Conservation (phyloP, 164 flowering plant genomes). For the Malania oleifera region DNA sequence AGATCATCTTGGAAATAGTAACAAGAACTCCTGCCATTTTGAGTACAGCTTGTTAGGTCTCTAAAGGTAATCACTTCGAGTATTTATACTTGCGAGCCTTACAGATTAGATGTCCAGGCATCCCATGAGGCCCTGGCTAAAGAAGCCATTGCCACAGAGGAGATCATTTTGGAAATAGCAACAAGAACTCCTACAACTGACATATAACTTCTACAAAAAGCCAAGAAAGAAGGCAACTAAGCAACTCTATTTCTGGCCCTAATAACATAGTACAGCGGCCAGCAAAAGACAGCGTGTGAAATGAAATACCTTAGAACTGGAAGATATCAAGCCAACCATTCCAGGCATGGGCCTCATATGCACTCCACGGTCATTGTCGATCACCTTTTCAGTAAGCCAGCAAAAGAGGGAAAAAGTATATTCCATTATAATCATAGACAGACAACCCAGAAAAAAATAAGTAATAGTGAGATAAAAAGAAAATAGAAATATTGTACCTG, state of each 20-base stretch:
- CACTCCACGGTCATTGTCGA: constrained; percentile 68
- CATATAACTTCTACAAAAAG: too few species aligned
- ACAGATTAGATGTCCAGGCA: too few species aligned
- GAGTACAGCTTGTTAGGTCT: too few species aligned
- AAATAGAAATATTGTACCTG: constrained; percentile 27
- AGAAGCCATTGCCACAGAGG: too few species aligned
- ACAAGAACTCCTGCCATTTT: too few species aligned
- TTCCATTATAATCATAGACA: not conserved
- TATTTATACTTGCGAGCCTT: too few species aligned
- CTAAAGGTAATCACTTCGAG: too few species aligned
- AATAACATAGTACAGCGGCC: not conserved
- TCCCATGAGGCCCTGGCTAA: too few species aligned
- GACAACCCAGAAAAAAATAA: not conserved
- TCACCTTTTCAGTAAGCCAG: constrained; percentile 33
- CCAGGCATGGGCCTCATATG: constrained; percentile 86
- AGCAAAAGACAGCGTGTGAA: not conserved
- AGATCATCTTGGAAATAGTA: too few species aligned
- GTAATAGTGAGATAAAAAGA: constrained; percentile 2
- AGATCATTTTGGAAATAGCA: too few species aligned
- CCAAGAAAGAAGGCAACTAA: not conserved
- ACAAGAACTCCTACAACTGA: too few species aligned
- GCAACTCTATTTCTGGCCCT: not conserved
- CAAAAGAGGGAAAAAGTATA: not conserved
- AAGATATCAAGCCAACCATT: constrained; percentile 48
- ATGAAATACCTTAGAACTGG: constrained; percentile 57